Conservation (phyloP, 495 filamentous ascomycete species). For the Talaromyces stipitatus region DNA sequence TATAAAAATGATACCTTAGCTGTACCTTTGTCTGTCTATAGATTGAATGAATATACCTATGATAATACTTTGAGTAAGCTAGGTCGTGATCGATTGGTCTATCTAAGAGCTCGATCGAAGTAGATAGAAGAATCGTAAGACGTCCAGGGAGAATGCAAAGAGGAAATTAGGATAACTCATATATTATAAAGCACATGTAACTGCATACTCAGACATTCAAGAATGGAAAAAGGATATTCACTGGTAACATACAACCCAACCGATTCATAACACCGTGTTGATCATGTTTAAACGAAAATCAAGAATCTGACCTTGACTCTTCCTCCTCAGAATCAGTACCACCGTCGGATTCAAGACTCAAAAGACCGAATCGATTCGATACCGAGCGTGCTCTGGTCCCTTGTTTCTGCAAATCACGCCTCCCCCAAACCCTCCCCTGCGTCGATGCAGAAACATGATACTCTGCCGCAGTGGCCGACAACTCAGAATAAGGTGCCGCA, state of each 20-base stretch:
- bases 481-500: constrained; percentile 41
- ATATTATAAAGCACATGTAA: neutral
- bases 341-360: neutral
- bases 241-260: too few relatives aligned
- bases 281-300: too few relatives aligned
- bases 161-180: neutral
- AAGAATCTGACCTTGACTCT: neutral
- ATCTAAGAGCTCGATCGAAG: neutral
- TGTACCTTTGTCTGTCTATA: constrained; percentile 1
- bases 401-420: neutral
- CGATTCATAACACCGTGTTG: too few relatives aligned
- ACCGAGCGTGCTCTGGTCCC: neutral
- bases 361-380: neutral
- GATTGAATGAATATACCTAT: neutral
- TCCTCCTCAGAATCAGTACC: neutral
- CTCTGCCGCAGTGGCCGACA: neutral
- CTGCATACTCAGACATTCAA: neutral
- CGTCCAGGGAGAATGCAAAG: neutral
- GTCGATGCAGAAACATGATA: neutral
- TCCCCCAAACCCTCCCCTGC: neutral
- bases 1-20: constrained; percentile 3
- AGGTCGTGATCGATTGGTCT: neutral
- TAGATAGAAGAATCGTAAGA: neutral
- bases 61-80: neutral
- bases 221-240: neutral